Evolutionary conservation across 2,329 filamentous ascomycete genomes (phyloP).

Genomic region (Balansia obtecta): DNA sequence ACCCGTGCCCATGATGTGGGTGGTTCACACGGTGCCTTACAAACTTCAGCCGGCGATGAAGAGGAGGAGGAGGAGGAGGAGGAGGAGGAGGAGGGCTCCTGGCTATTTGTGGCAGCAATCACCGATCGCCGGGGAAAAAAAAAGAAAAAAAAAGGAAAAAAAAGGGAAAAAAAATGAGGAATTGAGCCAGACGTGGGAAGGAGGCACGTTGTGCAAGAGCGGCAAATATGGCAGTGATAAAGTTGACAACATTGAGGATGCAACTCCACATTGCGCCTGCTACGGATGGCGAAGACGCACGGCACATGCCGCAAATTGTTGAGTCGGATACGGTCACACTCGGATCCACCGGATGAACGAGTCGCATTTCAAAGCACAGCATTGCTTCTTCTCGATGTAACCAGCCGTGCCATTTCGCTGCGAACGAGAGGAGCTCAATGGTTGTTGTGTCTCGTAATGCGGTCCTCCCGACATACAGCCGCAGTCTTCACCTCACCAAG

Average conservation of each 20-base stretch:
- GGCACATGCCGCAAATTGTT: neutral
- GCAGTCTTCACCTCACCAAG: neutral
- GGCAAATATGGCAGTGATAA: neutral
- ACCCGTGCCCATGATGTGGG: slow-evolving; percentile 6
- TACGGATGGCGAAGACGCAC: neutral
- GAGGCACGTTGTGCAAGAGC: neutral
- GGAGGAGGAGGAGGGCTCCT: no score
- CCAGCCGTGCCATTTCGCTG: neutral
- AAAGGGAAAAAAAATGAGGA: no score
- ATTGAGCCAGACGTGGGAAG: neutral
- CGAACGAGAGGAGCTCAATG: neutral
- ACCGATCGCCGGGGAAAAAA: no score
- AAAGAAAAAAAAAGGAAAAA: no score
- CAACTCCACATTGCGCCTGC: neutral
- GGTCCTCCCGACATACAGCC: neutral
- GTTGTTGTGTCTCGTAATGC: neutral
- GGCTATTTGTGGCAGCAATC: neutral
- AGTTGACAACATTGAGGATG: neutral
- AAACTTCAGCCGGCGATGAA: neutral
- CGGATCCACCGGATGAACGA: neutral
- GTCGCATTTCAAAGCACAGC: no score
- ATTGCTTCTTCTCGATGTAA: no score
- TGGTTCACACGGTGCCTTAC: neutral
- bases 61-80: no score
- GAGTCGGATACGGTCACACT: neutral